phyloP scores from a whole-genome alignment of 345 rosid genomes.

The Luvunga scandens region DNA sequence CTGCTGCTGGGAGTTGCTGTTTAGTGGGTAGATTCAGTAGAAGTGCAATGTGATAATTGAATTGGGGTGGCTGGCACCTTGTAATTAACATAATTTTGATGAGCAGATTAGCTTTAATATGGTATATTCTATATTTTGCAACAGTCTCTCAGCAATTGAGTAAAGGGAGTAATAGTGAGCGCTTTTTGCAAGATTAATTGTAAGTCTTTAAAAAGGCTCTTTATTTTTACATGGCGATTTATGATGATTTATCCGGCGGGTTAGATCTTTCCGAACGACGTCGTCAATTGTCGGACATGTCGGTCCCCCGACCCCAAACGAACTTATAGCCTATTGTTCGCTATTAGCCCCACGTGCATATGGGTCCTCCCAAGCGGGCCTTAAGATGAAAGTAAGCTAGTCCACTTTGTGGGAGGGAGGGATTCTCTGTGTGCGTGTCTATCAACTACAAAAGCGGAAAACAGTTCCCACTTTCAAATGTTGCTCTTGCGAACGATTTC shows the following conservation, averaged over 20 bases:
- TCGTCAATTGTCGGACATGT: not conserved
- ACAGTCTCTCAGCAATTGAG: not conserved
- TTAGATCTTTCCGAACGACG: too few relatives aligned
- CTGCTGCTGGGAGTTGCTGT: not conserved
- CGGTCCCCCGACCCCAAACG: too few relatives aligned
- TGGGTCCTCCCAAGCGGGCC: not conserved
- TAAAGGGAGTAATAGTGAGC: not conserved
- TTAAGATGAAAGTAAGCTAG: not conserved
- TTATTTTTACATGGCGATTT: not conserved
- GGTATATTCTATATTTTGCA: not conserved
- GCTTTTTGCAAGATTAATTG: not conserved
- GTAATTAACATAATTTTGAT: slow-evolving; percentile 17
- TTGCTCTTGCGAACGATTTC: not conserved
- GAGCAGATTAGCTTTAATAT: not conserved
- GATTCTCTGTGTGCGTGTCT: too few relatives aligned
- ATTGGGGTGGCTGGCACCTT: not conserved
- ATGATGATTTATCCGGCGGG: not conserved
- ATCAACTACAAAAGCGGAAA: not conserved
- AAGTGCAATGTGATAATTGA: not conserved
- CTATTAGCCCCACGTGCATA: not conserved
- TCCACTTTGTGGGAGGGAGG: too few relatives aligned
- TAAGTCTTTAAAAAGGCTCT: not conserved
- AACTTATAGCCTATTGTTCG: too few relatives aligned
- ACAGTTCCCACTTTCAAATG: slow-evolving; percentile 11
- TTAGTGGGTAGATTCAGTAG: not conserved